These are phyloP conservation scores for Scenedesmus sp. DNA, from an alignment of 163 green algal genomes.

Conservation along the genomic window DNA sequence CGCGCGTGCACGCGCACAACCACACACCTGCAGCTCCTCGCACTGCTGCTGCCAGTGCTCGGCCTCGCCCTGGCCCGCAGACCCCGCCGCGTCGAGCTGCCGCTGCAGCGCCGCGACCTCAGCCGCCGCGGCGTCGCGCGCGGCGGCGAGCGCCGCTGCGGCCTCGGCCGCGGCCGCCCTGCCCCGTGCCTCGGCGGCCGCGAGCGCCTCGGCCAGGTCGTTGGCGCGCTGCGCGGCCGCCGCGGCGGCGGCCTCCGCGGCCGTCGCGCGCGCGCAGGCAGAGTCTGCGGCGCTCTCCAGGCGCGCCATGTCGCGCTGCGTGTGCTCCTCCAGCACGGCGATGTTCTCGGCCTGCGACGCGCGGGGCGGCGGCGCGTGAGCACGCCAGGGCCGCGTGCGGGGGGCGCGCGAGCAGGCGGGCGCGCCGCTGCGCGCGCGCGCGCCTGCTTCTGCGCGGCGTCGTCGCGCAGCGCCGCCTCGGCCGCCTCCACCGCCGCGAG, in stretches of 20 bases:
- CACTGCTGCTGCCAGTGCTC: conserved; percentile 10
- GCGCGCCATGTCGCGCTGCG: neutral
- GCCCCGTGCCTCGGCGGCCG: neutral
- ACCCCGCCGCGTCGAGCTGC: conserved; percentile 13
- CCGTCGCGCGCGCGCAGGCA: conserved; percentile 6
- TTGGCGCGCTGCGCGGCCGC: neutral
- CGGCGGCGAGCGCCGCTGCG: neutral
- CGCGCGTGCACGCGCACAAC: neutral
- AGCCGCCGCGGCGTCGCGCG: neutral
- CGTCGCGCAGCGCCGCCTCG: neutral
- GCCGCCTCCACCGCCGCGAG: conserved; percentile 12
- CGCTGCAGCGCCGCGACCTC: conserved; percentile 26
- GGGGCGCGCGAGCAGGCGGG: no score
- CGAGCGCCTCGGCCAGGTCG: conserved; percentile 6
- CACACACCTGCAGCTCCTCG: conserved; percentile 14
- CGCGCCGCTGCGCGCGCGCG: no score
- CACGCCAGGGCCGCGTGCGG: neutral
- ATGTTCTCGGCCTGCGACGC: neutral
- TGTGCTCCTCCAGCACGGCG: conserved; percentile 13
- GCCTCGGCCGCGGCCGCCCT: neutral
- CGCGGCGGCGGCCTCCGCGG: conserved; percentile 26
- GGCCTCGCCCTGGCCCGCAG: neutral
- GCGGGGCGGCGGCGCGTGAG: no score
- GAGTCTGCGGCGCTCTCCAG: neutral
- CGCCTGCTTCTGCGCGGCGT: conserved; percentile 8